Base-by-base conservation (phyloP, 2,329 filamentous ascomycete species). In the Scytalidium sp. region DNA sequence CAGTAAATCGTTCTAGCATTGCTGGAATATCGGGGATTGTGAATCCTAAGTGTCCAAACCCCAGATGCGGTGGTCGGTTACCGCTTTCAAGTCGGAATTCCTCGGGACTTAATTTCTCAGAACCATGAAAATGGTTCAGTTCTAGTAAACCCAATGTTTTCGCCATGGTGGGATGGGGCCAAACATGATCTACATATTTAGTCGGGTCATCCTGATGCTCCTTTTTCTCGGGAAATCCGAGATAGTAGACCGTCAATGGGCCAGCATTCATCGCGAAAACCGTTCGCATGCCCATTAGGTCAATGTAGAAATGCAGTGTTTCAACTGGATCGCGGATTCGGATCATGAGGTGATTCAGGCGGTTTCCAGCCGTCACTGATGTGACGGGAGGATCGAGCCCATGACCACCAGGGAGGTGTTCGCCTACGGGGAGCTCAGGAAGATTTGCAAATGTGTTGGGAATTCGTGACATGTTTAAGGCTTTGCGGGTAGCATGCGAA, bases 41-140 rank as follows among this genome's bases (percentile, higher is more conserved):
- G 3, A 55, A 57, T 1, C 69, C 67, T 27, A 71, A 67, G 47
- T 64, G 62, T 3, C 69, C 69, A 64, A 70, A 67, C 3, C 68
- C 67, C 20, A 71, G 50, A 36, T 36, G 32, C 15, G 32, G 32
- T 15, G 32, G 32, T 15, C 32, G 5, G 32, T 36, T 36, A 9
- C 32, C 32, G 32, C 32, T 36, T n/a, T 36, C 32, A 7, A 36
- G 32, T n/a, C 17, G 32, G 32, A 36, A 36, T 15, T 36, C 32
- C 13, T 36, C 32, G 5, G 13, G 13, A n/a, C 32, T 36, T n/a
- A 36, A n/a, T 36, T 36, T 36, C 15, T 36, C 32, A 15, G 32
- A 36, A n/a, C 32, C 32, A 36, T 36, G 32, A n/a, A 36, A 36
- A n/a, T 36, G 32, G 17, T 36, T 36, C 11, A 36, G 32, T 36